Evolutionary conservation across 306 rosid species (phyloP).

Genomic region (Rubus parviflorus): DNA sequence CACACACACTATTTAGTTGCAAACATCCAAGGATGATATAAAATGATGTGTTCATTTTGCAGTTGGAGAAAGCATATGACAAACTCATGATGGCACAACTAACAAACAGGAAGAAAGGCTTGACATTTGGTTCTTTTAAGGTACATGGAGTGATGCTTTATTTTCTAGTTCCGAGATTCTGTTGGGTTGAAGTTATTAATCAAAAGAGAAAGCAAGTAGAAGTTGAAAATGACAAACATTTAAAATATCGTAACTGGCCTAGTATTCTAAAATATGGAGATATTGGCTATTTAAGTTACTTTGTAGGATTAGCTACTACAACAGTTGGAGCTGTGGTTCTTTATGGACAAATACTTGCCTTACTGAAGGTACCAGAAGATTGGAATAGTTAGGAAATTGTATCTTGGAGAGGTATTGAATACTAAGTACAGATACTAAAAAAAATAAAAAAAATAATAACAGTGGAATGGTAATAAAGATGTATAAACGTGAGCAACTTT

Average conservation of each 20-base stretch:
- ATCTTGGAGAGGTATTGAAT: background rate
- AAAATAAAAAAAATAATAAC: too few relatives aligned
- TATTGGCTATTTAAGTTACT: background rate
- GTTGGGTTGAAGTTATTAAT: background rate
- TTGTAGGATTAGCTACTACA: background rate
- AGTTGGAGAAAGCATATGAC: slow-evolving; percentile 96
- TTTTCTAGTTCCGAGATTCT: slow-evolving; percentile 1
- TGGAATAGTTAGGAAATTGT: background rate
- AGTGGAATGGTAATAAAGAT: background rate
- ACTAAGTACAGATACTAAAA: background rate
- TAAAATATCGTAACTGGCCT: background rate
- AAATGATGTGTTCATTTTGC: slow-evolving; percentile 5
- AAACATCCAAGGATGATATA: background rate
- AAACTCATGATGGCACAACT: slow-evolving; percentile 95
- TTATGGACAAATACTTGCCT: background rate
- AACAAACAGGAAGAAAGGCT: slow-evolving; percentile 85
- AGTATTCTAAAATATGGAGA: background rate
- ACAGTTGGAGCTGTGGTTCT: background rate
- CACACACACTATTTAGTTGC: background rate
- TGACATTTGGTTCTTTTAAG: slow-evolving; percentile 85
- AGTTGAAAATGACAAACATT: background rate
- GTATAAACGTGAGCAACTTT: background rate
- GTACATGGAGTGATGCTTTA: slow-evolving; percentile 33
- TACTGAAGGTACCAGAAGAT: background rate
- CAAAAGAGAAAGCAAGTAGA: background rate